These are phyloP conservation scores for Nadsonia commutata DNA, from an alignment of 1,139 yeast species.

Conservation along the genomic window DNA sequence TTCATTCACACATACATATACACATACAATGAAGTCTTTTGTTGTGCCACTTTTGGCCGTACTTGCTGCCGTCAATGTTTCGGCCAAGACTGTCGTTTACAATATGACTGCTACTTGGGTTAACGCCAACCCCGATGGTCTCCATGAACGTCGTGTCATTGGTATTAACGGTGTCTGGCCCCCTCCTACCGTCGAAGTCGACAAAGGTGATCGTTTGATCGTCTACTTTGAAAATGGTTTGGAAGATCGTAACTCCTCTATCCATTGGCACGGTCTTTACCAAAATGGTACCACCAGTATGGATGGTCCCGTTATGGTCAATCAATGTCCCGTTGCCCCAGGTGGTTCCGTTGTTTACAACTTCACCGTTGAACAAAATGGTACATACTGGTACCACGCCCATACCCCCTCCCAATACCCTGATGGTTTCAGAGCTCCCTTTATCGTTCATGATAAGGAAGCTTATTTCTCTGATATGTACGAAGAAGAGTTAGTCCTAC, in stretches of 20 bases:
- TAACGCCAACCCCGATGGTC: constrained; percentile 64
- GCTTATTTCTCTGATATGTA: constrained; percentile 37
- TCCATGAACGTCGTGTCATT: constrained; percentile 45
- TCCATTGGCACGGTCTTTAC: constrained; percentile 89
- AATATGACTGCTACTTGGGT: constrained; percentile 69
- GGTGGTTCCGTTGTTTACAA: constrained; percentile 55
- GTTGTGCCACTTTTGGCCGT: neutral
- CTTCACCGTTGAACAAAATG: constrained; percentile 75
- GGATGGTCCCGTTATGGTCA: constrained; percentile 83
- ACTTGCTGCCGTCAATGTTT: neutral
- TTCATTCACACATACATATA: too few relatives aligned
- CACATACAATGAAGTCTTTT: neutral
- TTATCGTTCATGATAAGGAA: constrained; percentile 49
- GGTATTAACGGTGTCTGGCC: constrained; percentile 82
- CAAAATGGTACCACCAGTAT: constrained; percentile 55
- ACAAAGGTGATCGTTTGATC: constrained; percentile 62
- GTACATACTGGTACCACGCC: constrained; percentile 93
- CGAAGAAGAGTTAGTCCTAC: constrained; percentile 60
- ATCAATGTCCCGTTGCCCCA: constrained; percentile 80
- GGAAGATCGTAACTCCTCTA: constrained; percentile 43
- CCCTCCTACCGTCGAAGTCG: constrained; percentile 59
- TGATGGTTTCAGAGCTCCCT: constrained; percentile 78
- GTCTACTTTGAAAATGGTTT: constrained; percentile 59
- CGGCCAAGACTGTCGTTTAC: constrained; percentile 18
- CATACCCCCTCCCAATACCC: constrained; percentile 78